A percentile compares a stretch with the other conserved stretches of the same genome.
phyloP scores from a whole-genome alignment of 2,329 filamentous ascomycete species.

The Lasiodiplodia gonubiensis region DNA sequence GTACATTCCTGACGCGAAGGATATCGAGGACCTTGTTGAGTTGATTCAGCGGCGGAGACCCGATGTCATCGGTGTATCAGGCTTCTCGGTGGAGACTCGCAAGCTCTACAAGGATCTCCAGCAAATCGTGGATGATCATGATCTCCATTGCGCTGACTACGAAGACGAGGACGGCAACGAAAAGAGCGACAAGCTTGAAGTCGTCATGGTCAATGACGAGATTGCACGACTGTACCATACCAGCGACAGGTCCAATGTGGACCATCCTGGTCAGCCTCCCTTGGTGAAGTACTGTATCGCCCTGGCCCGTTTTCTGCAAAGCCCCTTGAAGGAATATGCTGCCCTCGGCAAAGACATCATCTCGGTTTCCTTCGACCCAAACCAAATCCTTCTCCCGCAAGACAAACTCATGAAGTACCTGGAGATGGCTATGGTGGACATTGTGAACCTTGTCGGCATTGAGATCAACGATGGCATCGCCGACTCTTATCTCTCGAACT shows the following conservation, averaged over 20 bases:
- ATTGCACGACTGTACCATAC: conserved; percentile 96
- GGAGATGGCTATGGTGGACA: conserved; percentile 97
- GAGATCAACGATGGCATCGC: conserved; percentile 90
- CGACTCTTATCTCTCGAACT: conserved; percentile 80
- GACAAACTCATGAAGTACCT: conserved; percentile 86
- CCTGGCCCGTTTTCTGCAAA: conserved; percentile 89
- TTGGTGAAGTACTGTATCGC: conserved; percentile 89
- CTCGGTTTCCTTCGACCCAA: conserved; percentile 86
- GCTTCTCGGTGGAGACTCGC: conserved; percentile 85
- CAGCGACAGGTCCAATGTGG: conserved; percentile 76
- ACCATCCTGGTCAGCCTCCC: conserved; percentile 80
- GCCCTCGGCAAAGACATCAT: conserved; percentile 86
- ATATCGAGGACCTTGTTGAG: conserved; percentile 75
- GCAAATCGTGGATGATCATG: conserved; percentile 76
- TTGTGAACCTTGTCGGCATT: conserved; percentile 95
- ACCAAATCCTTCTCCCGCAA: conserved; percentile 84
- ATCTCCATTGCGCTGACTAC: conserved; percentile 80
- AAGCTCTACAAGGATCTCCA: conserved; percentile 82
- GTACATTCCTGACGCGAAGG: conserved; percentile 67
- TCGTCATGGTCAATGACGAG: conserved; percentile 93
- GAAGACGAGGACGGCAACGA: conserved; percentile 75
- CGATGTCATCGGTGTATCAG: conserved; percentile 88
- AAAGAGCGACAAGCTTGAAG: conserved; percentile 79
- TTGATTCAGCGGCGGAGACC: conserved; percentile 80
- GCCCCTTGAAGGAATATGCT: conserved; percentile 95